Evolutionary conservation across 2,329 filamentous ascomycete species (phyloP).

Genomic region (Ophiocordyceps camponoti-rufipedis): DNA sequence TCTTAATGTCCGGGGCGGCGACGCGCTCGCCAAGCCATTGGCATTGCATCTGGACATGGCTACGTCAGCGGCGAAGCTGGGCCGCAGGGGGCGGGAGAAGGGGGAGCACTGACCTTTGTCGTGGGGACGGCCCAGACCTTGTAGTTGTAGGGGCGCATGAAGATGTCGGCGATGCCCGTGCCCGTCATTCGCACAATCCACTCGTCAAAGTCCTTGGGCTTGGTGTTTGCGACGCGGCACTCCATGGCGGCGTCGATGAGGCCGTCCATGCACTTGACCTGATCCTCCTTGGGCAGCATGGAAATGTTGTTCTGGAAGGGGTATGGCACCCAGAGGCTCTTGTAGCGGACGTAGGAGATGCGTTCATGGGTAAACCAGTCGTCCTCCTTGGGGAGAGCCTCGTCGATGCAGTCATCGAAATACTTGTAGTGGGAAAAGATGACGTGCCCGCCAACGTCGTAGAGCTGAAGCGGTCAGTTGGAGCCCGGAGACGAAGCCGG

Average conservation of each 20-base stretch:
- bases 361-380: slow-evolving; percentile 98
- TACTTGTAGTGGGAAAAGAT: slow-evolving; percentile 99
- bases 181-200: slow-evolving; percentile 94
- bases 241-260: slow-evolving; percentile 90
- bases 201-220: slow-evolving; percentile 95
- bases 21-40: slow-evolving; percentile 97
- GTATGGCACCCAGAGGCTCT: slow-evolving; percentile 92
- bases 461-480: slow-evolving; percentile 43
- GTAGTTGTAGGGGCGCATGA: slow-evolving; percentile 99
- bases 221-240: slow-evolving; percentile 68
- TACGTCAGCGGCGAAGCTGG: background rate
- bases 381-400: slow-evolving; percentile 80
- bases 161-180: slow-evolving; percentile 74
- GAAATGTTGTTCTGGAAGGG: slow-evolving; percentile 99
- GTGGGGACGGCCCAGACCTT: slow-evolving; percentile 99
- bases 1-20: slow-evolving; percentile 89
- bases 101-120: slow-evolving; percentile 51
- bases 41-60: slow-evolving; percentile 71
- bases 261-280: slow-evolving; percentile 84
- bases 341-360: slow-evolving; percentile 97
- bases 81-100: background rate
- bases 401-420: slow-evolving; percentile 97
- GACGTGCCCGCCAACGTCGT: slow-evolving; percentile 95
- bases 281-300: slow-evolving; percentile 92
- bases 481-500: background rate